These are phyloP conservation scores for Flagelloscypha sp. DNA, from an alignment of 768 basidiomycete genomes.

Conservation along the genomic window DNA sequence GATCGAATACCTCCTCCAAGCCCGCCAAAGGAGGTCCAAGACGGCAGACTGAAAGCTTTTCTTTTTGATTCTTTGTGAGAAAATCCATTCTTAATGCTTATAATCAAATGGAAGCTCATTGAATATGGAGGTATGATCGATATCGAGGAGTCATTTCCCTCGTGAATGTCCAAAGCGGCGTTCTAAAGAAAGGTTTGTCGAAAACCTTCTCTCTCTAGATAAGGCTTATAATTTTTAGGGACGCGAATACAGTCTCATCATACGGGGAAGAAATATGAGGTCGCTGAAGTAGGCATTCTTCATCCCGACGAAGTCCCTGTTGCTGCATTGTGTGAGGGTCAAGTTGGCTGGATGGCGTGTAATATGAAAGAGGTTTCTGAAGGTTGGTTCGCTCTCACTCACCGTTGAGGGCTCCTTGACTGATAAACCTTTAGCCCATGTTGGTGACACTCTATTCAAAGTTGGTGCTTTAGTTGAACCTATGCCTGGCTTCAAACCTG, in stretches of 20 bases:
- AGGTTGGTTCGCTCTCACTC: constrained; percentile 36
- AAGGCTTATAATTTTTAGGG: constrained; percentile 27
- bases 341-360: constrained; percentile 86
- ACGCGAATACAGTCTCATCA: constrained; percentile 84
- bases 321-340: constrained; percentile 57
- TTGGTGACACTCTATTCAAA: constrained; percentile 88
- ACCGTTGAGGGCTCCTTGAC: background rate
- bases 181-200: constrained; percentile 66
- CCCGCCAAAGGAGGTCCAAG: constrained; percentile 33
- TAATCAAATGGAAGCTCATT: constrained; percentile 10
- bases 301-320: constrained; percentile 84
- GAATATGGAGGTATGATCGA: constrained; percentile 67
- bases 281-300: constrained; percentile 83
- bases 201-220: constrained; percentile 1
- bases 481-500: constrained; percentile 84
- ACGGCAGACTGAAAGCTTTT: constrained; percentile 67
- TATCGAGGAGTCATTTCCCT: constrained; percentile 95
- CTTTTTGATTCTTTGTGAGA: constrained; percentile 89
- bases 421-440: constrained; percentile 51
- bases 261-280: constrained; percentile 82
- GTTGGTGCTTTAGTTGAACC: constrained; percentile 68
- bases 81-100: constrained; percentile 3
- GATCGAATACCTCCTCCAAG: constrained; percentile 85
- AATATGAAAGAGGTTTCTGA: constrained; percentile 98
- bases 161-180: constrained; percentile 72